Conservation (phyloP, 768 basidiomycete species). For the Sporobolomyces phaffii region DNA sequence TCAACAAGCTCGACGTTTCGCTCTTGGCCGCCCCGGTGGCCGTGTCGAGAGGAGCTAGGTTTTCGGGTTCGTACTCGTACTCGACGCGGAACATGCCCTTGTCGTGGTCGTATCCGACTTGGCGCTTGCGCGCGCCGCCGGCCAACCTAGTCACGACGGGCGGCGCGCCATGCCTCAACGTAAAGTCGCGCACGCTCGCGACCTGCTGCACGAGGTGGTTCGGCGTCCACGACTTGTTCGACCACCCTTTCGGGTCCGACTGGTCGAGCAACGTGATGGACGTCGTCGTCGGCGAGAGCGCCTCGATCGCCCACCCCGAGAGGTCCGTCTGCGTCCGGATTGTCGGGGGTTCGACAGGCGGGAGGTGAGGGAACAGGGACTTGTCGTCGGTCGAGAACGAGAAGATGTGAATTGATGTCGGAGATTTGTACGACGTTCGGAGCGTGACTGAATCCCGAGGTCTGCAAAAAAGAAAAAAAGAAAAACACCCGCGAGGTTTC, state of each 20-base stretch:
- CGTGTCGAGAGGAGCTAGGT: no score
- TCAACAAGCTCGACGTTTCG: background rate
- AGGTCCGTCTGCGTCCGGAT: conserved; percentile 94
- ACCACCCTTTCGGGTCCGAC: conserved; percentile 95
- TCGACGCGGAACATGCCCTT: conserved; percentile 72
- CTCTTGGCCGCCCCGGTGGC: background rate
- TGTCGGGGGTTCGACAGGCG: conserved; percentile 63
- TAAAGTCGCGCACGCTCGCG: conserved; percentile 88
- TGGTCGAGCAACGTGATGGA: conserved; percentile 89
- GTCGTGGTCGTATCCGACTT: conserved; percentile 76
- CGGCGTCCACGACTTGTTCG: conserved; percentile 86
- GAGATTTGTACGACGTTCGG: conserved; percentile 94
- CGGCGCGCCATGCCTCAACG: conserved; percentile 90
- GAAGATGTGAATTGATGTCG: conserved; percentile 88
- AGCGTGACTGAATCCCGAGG: conserved; percentile 84
- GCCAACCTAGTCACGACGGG: conserved; percentile 82
- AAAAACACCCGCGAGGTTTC: no score
- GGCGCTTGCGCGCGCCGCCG: conserved; percentile 57
- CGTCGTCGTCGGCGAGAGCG: conserved; percentile 88
- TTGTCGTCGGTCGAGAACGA: conserved; percentile 87
- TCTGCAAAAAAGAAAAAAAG: conserved; percentile 48
- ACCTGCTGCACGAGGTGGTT: conserved; percentile 84
- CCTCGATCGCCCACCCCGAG: conserved; percentile 97
- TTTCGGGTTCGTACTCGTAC: conserved; percentile 53
- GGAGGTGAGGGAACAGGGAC: conserved; percentile 65